phyloP scores from a whole-genome alignment of 768 basidiomycete species.

The Rhodotorula toruloides region DNA sequence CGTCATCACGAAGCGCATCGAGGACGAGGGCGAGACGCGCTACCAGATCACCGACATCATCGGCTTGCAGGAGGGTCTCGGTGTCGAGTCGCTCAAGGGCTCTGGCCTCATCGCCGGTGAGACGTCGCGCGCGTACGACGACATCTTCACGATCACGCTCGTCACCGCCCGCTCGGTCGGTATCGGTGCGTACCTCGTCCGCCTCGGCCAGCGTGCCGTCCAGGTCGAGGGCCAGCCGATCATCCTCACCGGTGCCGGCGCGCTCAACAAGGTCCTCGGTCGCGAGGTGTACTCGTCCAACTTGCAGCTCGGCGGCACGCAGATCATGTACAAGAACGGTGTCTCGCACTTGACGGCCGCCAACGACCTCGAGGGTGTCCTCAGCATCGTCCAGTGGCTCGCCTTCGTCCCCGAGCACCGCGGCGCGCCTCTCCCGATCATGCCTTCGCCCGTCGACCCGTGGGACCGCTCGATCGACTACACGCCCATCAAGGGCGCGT shows the following conservation, averaged over 20 bases:
- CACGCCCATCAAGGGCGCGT: slow-evolving; percentile 82
- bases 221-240: slow-evolving; percentile 99
- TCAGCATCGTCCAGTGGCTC: slow-evolving; percentile 88
- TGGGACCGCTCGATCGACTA: slow-evolving; percentile 94
- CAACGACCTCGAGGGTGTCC: slow-evolving; percentile 92
- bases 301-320: slow-evolving; percentile 97
- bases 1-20: slow-evolving; percentile 74
- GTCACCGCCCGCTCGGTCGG: slow-evolving; percentile 98
- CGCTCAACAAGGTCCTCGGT: slow-evolving; percentile 97
- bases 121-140: slow-evolving; percentile 96
- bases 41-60: slow-evolving; percentile 95
- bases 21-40: slow-evolving; percentile 77
- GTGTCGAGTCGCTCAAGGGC: slow-evolving; percentile 90
- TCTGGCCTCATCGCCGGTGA: slow-evolving; percentile 98
- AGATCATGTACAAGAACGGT: slow-evolving; percentile 99
- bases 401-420: slow-evolving; percentile 84
- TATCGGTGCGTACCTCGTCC: slow-evolving; percentile 97
- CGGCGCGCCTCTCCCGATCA: slow-evolving; percentile 70
- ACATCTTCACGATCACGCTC: slow-evolving; percentile 98
- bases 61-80: slow-evolving; percentile 92
- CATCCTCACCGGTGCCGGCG: slow-evolving; percentile 93
- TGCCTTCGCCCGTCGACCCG: slow-evolving; percentile 59
- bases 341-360: slow-evolving; percentile 92
- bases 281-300: slow-evolving; percentile 99
- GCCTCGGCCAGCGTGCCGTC: slow-evolving; percentile 92